Evolutionary conservation across 345 rosid genomes (phyloP), one percentile per base, ranked within the genome.

Genomic region (Psidium friedrichsthalianum): DNA sequence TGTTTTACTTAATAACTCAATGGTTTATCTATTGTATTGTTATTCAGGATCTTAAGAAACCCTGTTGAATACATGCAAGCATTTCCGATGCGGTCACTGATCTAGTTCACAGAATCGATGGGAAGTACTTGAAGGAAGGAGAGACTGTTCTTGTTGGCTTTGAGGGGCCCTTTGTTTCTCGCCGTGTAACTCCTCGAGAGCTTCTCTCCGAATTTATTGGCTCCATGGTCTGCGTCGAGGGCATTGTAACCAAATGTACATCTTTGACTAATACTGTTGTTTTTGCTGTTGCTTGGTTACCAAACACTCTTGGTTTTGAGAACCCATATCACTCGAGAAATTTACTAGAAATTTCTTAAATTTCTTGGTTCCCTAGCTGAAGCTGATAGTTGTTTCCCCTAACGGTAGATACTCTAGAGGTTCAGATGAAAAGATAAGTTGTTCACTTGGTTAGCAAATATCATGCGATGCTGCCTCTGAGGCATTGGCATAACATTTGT

Each of bases 101-200:
- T 56, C 92, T 92, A 52, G 93, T 96, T 6, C 94, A 93, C 16
- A 91, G 90, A 87, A 91, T 94, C 64, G 96, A 95, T 54, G 93
- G 96, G 1, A 93, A 91, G 88, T 94, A 91, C 87, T 89, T 97
- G 87, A 95, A 95, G 89, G 98, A 97, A 92, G 99, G 94, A 84
- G 98, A 97, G 74, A 90, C 86, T 80, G 90, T 97, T 86, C 94
- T 90, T 69, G 96, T 97, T 82, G 99, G 99, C 44, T 95, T 97
- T 87, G 98, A 96, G 88, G 99, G 99, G 16, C 96, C 95, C 82
- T 97, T 97, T 87, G 99, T 97, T 53, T 97, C 99, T 85, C 98
- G 99, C 2, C 91, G 95, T 15, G 95, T 97, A 85, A 94, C 99
- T 1, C 99, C 99, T 11, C 92, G 99, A 88, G 99, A 93, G 15